Base-by-base conservation (phyloP, 495 filamentous ascomycete genomes). In the Physcia stellaris region DNA sequence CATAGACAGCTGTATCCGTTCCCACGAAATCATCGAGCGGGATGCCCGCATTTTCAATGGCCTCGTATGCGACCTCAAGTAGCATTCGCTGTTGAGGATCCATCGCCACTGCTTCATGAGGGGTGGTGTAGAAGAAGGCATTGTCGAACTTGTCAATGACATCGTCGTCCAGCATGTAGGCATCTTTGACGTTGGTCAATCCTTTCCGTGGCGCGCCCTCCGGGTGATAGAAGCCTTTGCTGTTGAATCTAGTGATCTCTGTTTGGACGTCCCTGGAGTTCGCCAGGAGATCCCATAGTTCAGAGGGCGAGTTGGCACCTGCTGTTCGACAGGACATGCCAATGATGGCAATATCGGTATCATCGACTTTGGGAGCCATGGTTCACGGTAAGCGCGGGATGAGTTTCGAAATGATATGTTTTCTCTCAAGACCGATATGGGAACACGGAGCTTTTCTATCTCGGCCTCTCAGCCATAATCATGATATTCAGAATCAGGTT, bases 101-200 rank as follows among this genome's bases (percentile, higher is more conserved):
- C 32, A 71, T 58, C 0, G 52, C 49, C 2, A 49, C 45, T 5
- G 64, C 67, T 40, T 70, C 67, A 23, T 51, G 51, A 0, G 62
- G 55, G 0, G 57, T 53, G 16, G 68, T 62, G 11, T 53, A 52
- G 48, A 70, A 71, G 52, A 82, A 75, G 18, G 48, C 32, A 0
- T 72, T 60, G 45, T 81, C 77, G 41, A 81, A 81, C 32, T 42
- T 35, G 2, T 57, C 51, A 3, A 56, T 53, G 5, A 66, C 48
- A 43, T 77, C 64, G 36, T 73, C 59, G 0, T 68, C 54, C 12
- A 81, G 47, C 46, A 67, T 63, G 40, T 65, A 56, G 2, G 48
- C 52, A 28, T 35, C 49, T 11, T 42, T 15, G 2, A 32, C 51
- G 2, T 49, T 33, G 4, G 28, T 43, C 18, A 24, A 23, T 16